Base-by-base conservation (phyloP, 2,329 filamentous ascomycete species). In the Magnaporthiopsis incrustans region DNA sequence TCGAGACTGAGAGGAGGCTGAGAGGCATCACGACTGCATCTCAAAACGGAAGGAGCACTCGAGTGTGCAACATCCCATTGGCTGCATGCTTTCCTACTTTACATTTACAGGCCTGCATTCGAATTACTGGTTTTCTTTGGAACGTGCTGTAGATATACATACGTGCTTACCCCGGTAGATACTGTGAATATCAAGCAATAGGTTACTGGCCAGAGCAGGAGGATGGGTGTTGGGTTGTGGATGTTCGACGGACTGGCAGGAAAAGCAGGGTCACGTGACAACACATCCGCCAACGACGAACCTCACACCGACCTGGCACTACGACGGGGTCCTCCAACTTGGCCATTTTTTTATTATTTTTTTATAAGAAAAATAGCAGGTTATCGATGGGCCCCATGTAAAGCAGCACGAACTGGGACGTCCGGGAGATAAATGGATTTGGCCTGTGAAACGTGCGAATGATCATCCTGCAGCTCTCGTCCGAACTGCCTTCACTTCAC, bases 111-210 rank as follows among this genome's bases (percentile, higher is more conserved):
- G n/a, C n/a, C n/a, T 1, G 11, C 44, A 10, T n/a, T 53, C 44
- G 10, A 22, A 53, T 1, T 53, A 3, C 44, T 5, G 2, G 6
- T n/a, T 11, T 8, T 1, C 22, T n/a, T 1, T 11, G 1, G 7
- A n/a, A 53, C 5, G 5, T 22, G 2, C 33, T 12, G 2, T 35
- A 2, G 11, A 14, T 35, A 35, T 1, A 35, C 33, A 35, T 30
- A 4, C 30, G 4, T 4, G 30, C 30, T 30, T 33, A 5, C 2
- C 11, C 11, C 6, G 15, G 38, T 18, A 18, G 15, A 18, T 2
- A 15, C 38, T 5, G 15, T 44, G 38, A 4, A 18, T 44, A 18
- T 18, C 38, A 44, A 44, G 14, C 30, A 30, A 30, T 6, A 11
- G 33, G 11, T 11, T 35, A 11, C 12, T 35, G 33, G 4, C 11